These are phyloP conservation scores for Smallanthus sonchifolius DNA, from an alignment of 129 eudicot species.

Conservation along the genomic window DNA sequence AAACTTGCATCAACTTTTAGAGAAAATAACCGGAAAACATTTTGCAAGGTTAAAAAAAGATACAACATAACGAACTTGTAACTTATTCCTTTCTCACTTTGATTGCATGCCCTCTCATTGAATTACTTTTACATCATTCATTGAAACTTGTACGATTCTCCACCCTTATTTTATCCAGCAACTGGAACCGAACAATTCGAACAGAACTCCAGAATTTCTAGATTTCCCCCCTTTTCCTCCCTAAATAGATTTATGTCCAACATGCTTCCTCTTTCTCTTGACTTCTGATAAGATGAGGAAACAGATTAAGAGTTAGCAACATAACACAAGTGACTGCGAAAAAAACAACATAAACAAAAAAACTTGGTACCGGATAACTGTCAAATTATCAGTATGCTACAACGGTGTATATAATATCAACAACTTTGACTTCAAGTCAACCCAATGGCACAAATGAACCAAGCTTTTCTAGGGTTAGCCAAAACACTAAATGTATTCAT, in stretches of 20 bases:
- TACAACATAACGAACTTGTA: slow-evolving; percentile 45
- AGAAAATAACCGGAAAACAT: background rate
- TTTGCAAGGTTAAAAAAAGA: slow-evolving; percentile 2
- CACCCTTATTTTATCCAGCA: too few relatives aligned
- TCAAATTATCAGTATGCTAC: background rate
- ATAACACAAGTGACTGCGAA: background rate
- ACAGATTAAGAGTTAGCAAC: background rate
- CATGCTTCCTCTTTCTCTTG: slow-evolving; percentile 28
- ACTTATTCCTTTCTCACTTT: slow-evolving; percentile 80
- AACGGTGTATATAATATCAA: background rate
- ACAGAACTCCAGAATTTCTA: slow-evolving; percentile 34
- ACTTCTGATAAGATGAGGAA: background rate
- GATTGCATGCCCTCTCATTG: too few relatives aligned
- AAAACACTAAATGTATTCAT: background rate
- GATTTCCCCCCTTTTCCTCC: slow-evolving; percentile 72
- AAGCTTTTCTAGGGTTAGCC: background rate
- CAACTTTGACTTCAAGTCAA: background rate
- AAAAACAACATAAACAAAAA: background rate
- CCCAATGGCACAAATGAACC: background rate
- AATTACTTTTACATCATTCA: too few relatives aligned
- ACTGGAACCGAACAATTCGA: too few relatives aligned
- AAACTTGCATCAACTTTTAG: slow-evolving; percentile 4
- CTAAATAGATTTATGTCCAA: slow-evolving; percentile 82
- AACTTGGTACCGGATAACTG: background rate
- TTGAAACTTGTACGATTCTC: too few relatives aligned